Percentiles rank a stretch among this genome's conserved stretches.
These are phyloP conservation scores for Alopecurus myosuroides DNA, from an alignment of 176 grass and related monocot genomes.

Conservation along the genomic window DNA sequence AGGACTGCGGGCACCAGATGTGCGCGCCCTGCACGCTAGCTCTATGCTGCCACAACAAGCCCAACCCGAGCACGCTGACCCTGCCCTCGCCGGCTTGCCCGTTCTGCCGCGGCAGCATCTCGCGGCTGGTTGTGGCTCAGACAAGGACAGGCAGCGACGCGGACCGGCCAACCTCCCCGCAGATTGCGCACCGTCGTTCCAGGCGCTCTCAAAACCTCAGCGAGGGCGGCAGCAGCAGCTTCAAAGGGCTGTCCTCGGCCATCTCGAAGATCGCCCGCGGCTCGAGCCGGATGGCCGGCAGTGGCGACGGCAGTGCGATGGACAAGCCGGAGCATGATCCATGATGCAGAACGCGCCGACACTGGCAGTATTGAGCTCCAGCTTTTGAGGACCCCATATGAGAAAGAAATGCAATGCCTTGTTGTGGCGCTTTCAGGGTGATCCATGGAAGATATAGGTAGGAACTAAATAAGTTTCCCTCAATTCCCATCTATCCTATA, in stretches of 20 bases:
- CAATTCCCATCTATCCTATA: background rate
- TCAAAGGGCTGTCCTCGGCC: constrained; percentile 68
- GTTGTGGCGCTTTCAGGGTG: background rate
- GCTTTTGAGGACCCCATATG: background rate
- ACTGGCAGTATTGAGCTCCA: background rate
- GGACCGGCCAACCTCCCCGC: constrained; percentile 34
- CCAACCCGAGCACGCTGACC: constrained; percentile 38
- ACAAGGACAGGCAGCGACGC: background rate
- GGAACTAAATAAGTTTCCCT: constrained; percentile 31
- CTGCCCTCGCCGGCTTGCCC: constrained; percentile 63
- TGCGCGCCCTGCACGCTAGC: constrained; percentile 83
- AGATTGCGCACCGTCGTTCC: constrained; percentile 40
- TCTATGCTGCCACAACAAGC: constrained; percentile 93
- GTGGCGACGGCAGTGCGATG: background rate
- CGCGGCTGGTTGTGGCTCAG: constrained; percentile 61
- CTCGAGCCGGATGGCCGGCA: constrained; percentile 26
- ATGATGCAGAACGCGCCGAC: background rate
- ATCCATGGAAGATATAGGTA: constrained; percentile 19
- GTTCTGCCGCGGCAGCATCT: constrained; percentile 83
- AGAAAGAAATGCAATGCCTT: background rate
- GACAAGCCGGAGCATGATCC: constrained; percentile 51
- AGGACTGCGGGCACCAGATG: constrained; percentile 91
- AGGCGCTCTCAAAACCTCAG: constrained; percentile 54
- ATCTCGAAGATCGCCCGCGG: constrained; percentile 61
- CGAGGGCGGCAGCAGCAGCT: constrained; percentile 65